phyloP scores from a whole-genome alignment of 345 rosid species.

The Ceriops tagal region DNA sequence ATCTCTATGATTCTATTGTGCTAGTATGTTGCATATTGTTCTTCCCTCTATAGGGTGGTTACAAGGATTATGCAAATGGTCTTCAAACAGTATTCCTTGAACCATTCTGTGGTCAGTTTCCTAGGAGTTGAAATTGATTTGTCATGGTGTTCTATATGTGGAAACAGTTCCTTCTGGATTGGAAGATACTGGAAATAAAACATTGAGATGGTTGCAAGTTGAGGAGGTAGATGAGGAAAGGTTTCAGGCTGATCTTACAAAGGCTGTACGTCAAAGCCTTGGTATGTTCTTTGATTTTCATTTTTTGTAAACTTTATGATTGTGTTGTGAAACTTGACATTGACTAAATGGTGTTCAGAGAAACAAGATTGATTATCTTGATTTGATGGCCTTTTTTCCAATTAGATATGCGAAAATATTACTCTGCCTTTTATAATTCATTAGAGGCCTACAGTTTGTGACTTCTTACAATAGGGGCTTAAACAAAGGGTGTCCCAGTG shows the following conservation, averaged over 20 bases:
- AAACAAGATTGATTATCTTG: not conserved
- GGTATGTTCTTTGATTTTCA: slow-evolving; percentile 43
- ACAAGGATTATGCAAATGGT: not conserved
- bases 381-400: not conserved
- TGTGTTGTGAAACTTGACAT: not conserved
- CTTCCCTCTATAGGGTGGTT: not conserved
- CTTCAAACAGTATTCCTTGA: not conserved
- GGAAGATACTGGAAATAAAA: slow-evolving; percentile 53
- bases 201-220: slow-evolving; percentile 68
- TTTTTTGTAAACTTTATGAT: not conserved
- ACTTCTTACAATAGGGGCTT: no score
- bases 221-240: slow-evolving; percentile 91
- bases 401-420: no score
- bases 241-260: slow-evolving; percentile 86
- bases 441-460: not conserved
- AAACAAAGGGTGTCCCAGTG: no score
- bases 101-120: slow-evolving; percentile 3
- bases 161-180: slow-evolving; percentile 25
- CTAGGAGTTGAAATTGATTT: slow-evolving; percentile 18
- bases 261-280: slow-evolving; percentile 84
- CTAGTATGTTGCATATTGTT: not conserved
- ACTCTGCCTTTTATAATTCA: not conserved
- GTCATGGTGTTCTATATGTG: slow-evolving; percentile 15
- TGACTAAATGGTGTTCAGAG: not conserved
- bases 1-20: slow-evolving; percentile 9